Evolutionary conservation across 2,329 filamentous ascomycete species (phyloP).

Genomic region (Claviceps fusiformis): DNA sequence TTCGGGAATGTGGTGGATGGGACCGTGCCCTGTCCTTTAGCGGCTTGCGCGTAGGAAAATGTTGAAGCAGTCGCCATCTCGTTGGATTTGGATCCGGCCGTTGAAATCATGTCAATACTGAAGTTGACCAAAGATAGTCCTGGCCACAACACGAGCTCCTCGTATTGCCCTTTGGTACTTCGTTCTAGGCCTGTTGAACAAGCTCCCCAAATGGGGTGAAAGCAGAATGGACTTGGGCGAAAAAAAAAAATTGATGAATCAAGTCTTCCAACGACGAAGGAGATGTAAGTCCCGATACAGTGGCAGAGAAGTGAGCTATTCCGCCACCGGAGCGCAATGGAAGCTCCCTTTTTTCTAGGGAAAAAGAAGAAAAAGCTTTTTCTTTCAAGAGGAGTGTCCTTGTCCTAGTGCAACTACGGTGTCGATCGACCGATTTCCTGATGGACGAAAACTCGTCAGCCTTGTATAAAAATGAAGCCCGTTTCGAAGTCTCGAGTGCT

Average conservation of each 20-base stretch:
- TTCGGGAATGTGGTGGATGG: conserved; percentile 17
- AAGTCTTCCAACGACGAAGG: conserved; percentile 1
- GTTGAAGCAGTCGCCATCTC: conserved; percentile 43
- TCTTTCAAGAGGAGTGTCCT: no score
- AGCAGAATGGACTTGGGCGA: background rate
- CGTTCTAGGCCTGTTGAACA: conserved; percentile 5
- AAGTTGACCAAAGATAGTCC: background rate
- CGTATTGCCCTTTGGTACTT: conserved; percentile 1
- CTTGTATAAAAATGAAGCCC: background rate
- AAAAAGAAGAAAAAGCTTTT: no score
- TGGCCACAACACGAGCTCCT: background rate
- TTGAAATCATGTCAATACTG: conserved; percentile 11
- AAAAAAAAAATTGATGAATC: background rate
- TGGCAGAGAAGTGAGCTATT: background rate
- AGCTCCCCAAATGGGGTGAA: conserved; percentile 10
- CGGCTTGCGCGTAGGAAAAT: conserved; percentile 94
- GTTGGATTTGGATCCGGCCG: conserved; percentile 15
- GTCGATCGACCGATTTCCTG: background rate
- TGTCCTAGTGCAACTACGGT: background rate
- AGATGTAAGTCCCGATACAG: background rate
- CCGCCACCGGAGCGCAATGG: background rate
- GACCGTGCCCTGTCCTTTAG: conserved; percentile 54
- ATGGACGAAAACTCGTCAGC: background rate
- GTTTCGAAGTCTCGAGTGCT: background rate
- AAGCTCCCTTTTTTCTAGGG: background rate